Conservation (phyloP, 805 yeast genomes). For the Brettanomyces naardenensis region DNA sequence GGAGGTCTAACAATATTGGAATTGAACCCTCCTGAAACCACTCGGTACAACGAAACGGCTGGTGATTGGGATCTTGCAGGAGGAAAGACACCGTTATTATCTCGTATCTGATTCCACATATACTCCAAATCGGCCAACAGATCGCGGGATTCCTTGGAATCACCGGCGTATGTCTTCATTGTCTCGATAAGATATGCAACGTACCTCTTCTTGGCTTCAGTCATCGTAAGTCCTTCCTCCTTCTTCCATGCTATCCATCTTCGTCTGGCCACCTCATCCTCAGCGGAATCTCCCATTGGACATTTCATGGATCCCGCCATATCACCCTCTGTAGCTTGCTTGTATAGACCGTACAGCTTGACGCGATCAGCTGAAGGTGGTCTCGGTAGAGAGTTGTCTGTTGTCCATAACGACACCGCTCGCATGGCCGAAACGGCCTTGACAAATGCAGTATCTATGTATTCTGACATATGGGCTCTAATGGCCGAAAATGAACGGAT, state of each 20-base stretch:
- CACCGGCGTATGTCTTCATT: constrained; percentile 60
- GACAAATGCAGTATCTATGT: constrained; percentile 70
- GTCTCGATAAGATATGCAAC: constrained; percentile 63
- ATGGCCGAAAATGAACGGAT: no score
- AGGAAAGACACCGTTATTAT: background rate
- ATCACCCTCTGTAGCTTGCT: constrained; percentile 86
- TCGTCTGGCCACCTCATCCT: constrained; percentile 58
- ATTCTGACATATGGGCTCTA: constrained; percentile 46
- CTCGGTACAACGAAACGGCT: constrained; percentile 25
- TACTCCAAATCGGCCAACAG: constrained; percentile 60
- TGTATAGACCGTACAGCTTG: constrained; percentile 71
- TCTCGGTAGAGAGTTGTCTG: constrained; percentile 57
- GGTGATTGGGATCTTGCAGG: constrained; percentile 24
- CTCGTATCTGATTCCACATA: background rate
- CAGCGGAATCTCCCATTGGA: constrained; percentile 52
- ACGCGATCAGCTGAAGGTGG: constrained; percentile 70
- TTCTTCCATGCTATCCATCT: constrained; percentile 86
- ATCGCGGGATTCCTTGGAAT: constrained; percentile 59
- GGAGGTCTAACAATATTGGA: constrained; percentile 22
- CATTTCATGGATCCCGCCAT: constrained; percentile 60
- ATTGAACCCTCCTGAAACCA: constrained; percentile 24
- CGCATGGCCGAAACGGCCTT: constrained; percentile 77
- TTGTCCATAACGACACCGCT: constrained; percentile 58
- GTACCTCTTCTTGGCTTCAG: constrained; percentile 70
- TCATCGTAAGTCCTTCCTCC: constrained; percentile 57